Percentiles rank a stretch among this genome's conserved stretches.
Evolutionary conservation across 2,329 filamentous ascomycete species (phyloP).

Genomic region (Fusarium sp.): DNA sequence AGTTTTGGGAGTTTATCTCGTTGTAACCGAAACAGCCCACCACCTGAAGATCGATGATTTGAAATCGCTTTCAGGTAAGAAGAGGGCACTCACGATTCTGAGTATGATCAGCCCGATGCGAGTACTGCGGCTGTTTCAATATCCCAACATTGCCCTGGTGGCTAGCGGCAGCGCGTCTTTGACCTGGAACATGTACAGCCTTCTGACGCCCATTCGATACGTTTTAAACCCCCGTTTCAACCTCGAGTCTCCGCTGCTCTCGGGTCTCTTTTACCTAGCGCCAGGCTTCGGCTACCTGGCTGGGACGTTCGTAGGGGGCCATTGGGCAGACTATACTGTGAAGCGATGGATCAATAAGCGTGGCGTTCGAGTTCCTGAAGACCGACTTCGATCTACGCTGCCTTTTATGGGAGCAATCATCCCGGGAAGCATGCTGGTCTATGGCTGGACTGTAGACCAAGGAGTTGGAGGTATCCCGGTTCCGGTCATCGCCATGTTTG

Average conservation of each 20-base stretch:
- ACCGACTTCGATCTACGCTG: constrained; percentile 71
- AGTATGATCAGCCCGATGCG: constrained; percentile 75
- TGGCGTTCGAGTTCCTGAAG: constrained; percentile 72
- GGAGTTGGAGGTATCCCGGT: constrained; percentile 65
- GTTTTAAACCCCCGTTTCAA: constrained; percentile 80
- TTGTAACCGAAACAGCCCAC: constrained; percentile 80
- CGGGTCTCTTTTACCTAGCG: constrained; percentile 79
- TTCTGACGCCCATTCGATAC: constrained; percentile 76
- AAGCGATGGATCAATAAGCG: constrained; percentile 72
- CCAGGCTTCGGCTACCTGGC: constrained; percentile 77
- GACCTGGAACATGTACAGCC: constrained; percentile 77
- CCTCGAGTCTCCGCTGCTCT: constrained; percentile 73
- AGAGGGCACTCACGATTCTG: constrained; percentile 68
- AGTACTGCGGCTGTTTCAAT: constrained; percentile 72
- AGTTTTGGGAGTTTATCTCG: constrained; percentile 69
- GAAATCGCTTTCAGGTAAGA: constrained; percentile 60
- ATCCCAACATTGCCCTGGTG: constrained; percentile 75
- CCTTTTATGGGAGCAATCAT: constrained; percentile 68
- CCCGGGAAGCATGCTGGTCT: constrained; percentile 74
- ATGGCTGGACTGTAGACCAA: constrained; percentile 64
- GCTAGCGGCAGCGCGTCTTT: constrained; percentile 70
- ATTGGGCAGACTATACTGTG: constrained; percentile 76
- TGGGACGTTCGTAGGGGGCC: constrained; percentile 78
- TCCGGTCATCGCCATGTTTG: constrained; percentile 79
- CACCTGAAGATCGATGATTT: constrained; percentile 72